A percentile compares a stretch with the other conserved stretches of the same genome.
These are phyloP conservation scores for Chytriomyces confervae DNA, from an alignment of 192 early-diverging fungal genomes.

Conservation along the genomic window DNA sequence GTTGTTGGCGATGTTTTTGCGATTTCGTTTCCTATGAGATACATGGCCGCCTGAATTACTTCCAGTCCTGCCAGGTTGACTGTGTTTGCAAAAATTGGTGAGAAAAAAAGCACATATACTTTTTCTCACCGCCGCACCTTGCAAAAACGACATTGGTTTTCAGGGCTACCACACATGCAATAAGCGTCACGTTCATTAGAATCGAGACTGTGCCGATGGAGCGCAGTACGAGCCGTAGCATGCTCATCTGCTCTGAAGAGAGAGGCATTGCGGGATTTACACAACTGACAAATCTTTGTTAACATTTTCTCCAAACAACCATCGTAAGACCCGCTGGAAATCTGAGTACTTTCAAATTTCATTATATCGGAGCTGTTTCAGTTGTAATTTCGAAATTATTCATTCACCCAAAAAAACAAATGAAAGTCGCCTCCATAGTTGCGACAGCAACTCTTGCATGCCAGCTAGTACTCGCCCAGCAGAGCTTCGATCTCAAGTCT, in stretches of 20 bases:
- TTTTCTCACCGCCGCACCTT: not conserved
- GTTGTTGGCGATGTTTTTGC: not conserved
- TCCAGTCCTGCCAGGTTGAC: not conserved
- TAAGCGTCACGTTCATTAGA: too few relatives aligned
- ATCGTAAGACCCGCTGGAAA: too few relatives aligned
- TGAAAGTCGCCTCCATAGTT: not conserved
- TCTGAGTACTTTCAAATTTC: too few relatives aligned
- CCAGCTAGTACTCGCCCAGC: not conserved
- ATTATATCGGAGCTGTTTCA: not conserved
- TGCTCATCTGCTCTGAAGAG: too few relatives aligned
- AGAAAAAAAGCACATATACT: not conserved
- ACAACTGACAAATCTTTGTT: too few relatives aligned
- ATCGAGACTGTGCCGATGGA: too few relatives aligned
- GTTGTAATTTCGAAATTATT: not conserved
- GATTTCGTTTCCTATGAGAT: slow-evolving; percentile 3
- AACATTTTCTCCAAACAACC: too few relatives aligned
- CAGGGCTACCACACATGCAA: too few relatives aligned
- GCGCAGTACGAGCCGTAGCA: too few relatives aligned
- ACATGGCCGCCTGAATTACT: not conserved
- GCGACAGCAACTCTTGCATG: not conserved
- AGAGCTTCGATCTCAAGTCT: not conserved
- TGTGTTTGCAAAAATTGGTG: not conserved
- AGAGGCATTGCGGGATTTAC: too few relatives aligned
- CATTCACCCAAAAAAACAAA: not conserved
- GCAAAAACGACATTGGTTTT: not conserved